Conservation (phyloP, 176 grass and related monocot species). For the Chloris gayana region DNA sequence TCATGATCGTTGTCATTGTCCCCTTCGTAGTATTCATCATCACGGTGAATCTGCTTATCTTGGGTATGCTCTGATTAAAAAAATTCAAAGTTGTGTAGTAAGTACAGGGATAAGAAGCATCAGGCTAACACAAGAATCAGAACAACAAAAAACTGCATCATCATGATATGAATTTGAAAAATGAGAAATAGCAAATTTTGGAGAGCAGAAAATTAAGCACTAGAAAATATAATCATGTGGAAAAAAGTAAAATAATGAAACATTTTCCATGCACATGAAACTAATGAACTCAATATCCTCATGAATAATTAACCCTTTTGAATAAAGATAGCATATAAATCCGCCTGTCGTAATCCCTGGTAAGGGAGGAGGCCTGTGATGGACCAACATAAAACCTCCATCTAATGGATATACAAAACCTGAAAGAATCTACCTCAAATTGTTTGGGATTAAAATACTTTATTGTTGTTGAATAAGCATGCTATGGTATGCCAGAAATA, state of each 20-base stretch:
- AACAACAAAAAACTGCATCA: neutral
- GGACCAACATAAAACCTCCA: neutral
- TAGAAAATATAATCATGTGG: neutral
- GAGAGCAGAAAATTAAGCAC: neutral
- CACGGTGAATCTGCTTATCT: constrained; percentile 85
- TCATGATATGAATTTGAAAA: neutral
- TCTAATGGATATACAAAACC: neutral
- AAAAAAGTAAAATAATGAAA: too few species aligned
- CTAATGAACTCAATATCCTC: neutral
- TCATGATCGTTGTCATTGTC: constrained; percentile 95
- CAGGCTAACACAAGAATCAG: neutral
- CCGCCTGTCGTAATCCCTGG: neutral
- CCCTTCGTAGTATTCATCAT: constrained; percentile 91
- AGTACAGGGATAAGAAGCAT: neutral
- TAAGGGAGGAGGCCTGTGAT: neutral
- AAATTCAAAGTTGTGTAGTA: constrained; percentile 13
- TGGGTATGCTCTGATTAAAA: constrained; percentile 71
- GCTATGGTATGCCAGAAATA: constrained; percentile 16
- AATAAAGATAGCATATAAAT: neutral
- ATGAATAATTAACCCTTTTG: constrained; percentile 3
- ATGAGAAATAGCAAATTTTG: neutral
- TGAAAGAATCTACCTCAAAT: neutral
- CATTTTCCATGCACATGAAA: neutral
- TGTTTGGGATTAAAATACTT: neutral
- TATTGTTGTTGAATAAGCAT: neutral